Evolutionary conservation across 179 eudicot species (phyloP).

Genomic region (Carnegiea gigantea): DNA sequence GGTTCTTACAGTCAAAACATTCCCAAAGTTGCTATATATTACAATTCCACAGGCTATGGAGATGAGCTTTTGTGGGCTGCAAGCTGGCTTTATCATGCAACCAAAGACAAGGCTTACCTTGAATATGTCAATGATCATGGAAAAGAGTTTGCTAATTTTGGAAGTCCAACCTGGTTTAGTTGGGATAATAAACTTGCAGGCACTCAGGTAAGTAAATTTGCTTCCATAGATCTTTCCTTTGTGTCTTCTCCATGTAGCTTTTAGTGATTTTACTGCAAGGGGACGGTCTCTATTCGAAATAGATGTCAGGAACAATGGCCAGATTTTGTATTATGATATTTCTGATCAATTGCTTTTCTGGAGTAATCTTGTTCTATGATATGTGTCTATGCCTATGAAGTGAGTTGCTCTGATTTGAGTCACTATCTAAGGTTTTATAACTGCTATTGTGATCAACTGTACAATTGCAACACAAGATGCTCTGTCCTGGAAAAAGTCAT

Average conservation of each 20-base stretch:
- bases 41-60: constrained; percentile 89
- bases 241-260: background rate
- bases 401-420: background rate
- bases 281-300: background rate
- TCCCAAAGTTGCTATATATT: constrained; percentile 73
- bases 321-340: background rate
- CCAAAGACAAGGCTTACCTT: constrained; percentile 61
- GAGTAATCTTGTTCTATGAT: too few species aligned
- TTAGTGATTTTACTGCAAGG: background rate
- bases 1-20: constrained; percentile 75
- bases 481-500: background rate
- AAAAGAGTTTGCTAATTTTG: constrained; percentile 64
- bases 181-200: constrained; percentile 98
- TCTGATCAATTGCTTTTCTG: too few species aligned
- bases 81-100: constrained; percentile 97
- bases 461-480: background rate
- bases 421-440: background rate
- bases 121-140: constrained; percentile 77
- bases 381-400: background rate
- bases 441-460: background rate
- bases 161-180: constrained; percentile 96
- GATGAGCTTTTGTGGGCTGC: constrained; percentile 99
- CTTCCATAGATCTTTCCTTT: background rate
- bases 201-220: constrained; percentile 58
- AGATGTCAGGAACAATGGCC: background rate